Conservation (phyloP, 164 flowering plant species). For the Kingdonia uniflora region DNA sequence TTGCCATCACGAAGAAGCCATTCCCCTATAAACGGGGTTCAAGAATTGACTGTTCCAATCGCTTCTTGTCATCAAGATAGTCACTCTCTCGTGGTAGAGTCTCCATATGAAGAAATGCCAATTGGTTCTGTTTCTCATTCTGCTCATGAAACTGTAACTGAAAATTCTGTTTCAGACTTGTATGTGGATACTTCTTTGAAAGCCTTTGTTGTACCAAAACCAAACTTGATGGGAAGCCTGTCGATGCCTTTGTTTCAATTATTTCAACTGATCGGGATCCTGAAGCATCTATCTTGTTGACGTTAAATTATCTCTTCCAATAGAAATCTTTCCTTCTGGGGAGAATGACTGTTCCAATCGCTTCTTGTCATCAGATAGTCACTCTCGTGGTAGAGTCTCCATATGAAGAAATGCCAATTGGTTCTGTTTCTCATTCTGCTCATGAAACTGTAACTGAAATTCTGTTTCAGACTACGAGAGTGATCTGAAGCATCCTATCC, state of each 20-base stretch:
- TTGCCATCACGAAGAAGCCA: no score
- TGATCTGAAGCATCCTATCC: no score
- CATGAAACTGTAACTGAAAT: background rate
- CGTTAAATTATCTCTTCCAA: conserved; percentile 5
- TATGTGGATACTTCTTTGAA: background rate
- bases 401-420: background rate
- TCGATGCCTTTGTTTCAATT: background rate
- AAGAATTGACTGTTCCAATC: conserved; percentile 2
- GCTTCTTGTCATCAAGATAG: conserved; percentile 1
- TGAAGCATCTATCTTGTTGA: conserved; percentile 3
- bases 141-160: background rate
- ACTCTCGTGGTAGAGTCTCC: background rate
- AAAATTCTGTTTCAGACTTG: conserved; percentile 3
- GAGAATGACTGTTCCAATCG: background rate
- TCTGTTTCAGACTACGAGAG: conserved; percentile 6
- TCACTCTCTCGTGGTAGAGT: background rate
- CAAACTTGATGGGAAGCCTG: conserved; percentile 2
- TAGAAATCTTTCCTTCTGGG: background rate
- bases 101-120: background rate
- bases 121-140: background rate
- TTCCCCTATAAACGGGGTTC: background rate
- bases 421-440: background rate
- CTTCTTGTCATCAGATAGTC: background rate
- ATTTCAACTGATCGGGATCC: background rate
- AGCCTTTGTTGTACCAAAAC: no score